Base-by-base conservation (phyloP, 2,329 filamentous ascomycete genomes). In the Venturia nashicola region DNA sequence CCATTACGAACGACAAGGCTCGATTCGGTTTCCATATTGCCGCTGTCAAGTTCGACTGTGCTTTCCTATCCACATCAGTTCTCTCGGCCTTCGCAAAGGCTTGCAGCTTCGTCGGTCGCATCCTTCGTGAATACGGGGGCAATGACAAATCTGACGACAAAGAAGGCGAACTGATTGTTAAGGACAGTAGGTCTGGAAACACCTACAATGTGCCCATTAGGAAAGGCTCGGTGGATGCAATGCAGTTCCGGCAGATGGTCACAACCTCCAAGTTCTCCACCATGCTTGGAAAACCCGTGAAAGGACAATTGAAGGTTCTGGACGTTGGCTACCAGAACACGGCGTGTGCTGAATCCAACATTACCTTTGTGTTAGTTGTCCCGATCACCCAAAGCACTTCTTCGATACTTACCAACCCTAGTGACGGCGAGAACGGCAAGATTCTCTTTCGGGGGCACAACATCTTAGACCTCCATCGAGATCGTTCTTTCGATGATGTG, bases 131-230 rank as follows among this genome's bases (percentile, higher is more conserved):
- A 57, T 18, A n/a, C 3, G 8, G 32, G 18, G 51, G 51, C 8
- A 36, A 5, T 4, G 51, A 8, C 1, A 5, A 36, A 36, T 18
- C 5, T 3, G 14, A 20, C 2, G 32, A 34, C 5, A 11, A 57
- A 8, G 51, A 57, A n/a, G 51, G 51, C 7, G 36, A 36, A 57
- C 51, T 57, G 16, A 57, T 57, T n/a, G 51, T 57, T 16, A 57
- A 57, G 51, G 51, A 57, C 51, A 57, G 51, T 36, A 57, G 51
- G 20, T 57, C 51, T 36, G 51, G 51, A 14, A 57, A 57, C 14
- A 34, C 51, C 2, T 57, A 57, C 51, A 36, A 57, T n/a, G 51
- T 57, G 8, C 51, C 51, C 51, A 57, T 57, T 32, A 34, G 51
- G 23, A 57, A 57, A 9, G 32, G 32, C 34, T 57, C 51, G 14